Conservation (phyloP, 352 stramenopile species). For the Peronospora belbahrii region DNA sequence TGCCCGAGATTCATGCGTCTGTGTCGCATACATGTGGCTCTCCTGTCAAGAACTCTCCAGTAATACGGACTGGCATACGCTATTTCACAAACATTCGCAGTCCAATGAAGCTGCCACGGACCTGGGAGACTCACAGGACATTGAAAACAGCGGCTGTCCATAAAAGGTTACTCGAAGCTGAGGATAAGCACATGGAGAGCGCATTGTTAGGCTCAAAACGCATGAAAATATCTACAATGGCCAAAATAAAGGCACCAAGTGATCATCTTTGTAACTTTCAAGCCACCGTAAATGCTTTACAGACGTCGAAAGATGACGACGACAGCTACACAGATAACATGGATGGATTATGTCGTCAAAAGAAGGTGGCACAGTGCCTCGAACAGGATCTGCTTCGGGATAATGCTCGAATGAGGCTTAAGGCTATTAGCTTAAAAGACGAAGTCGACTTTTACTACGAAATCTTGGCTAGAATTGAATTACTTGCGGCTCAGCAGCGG, state of each 20-base stretch:
- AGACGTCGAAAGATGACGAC: constrained; percentile 7
- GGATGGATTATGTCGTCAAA: constrained; percentile 21
- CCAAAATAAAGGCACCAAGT: background rate
- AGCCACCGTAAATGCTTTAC: constrained; percentile 5
- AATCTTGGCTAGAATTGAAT: constrained; percentile 36
- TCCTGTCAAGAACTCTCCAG: constrained; percentile 1
- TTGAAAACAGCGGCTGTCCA: constrained; percentile 14
- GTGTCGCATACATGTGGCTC: constrained; percentile 13
- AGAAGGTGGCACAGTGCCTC: constrained; percentile 30
- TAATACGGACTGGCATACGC: constrained; percentile 10
- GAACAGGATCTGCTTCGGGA: constrained; percentile 38
- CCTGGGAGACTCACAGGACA: constrained; percentile 10
- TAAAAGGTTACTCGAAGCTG: constrained; percentile 18
- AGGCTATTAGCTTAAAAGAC: constrained; percentile 29
- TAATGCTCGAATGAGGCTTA: constrained; percentile 40
- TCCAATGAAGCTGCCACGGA: constrained; percentile 16
- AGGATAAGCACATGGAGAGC: background rate
- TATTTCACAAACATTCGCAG: constrained; percentile 21
- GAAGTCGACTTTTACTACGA: constrained; percentile 54
- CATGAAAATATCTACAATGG: constrained; percentile 4
- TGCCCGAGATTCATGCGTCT: background rate
- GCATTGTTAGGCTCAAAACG: constrained; percentile 10
- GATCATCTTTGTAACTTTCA: background rate
- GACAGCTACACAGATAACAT: constrained; percentile 3
- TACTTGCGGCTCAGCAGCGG: constrained; percentile 12